Evolutionary conservation across 2,329 filamentous ascomycete species (phyloP), one percentile per base, ranked within the genome.

Genomic region (Dryadomyces quercivorus): DNA sequence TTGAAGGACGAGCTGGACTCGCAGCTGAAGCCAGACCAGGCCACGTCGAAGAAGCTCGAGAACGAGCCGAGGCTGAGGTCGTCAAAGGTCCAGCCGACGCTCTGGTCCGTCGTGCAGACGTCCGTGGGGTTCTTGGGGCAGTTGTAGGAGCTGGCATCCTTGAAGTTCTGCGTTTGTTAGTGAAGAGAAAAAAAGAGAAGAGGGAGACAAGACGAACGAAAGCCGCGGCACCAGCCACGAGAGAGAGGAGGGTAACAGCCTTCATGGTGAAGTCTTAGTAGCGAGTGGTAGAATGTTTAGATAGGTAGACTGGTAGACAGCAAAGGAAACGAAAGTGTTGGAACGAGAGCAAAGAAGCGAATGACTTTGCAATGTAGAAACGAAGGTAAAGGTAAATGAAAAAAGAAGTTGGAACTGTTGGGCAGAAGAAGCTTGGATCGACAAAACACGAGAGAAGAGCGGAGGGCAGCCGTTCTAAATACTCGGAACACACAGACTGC

Each of bases 61-160:
- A 95, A 82, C 16, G 66, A 63, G 47, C 87, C 88, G 40, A 71
- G 60, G 59, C 67, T 62, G 22, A 95, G 76, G 59, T 79, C 78
- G 26, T 69, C 69, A 80, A 86, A 96, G 73, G 85, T 72, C 68
- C 86, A 93, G 51, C 89, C 90, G 21, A 64, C 61, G 59, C 77
- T 70, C 72, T 94, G 87, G 60, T 82, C 69, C n/a, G 77, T 67
- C 56, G 78, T 81, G 71, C 92, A 96, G 63, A 84, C 70, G 74
- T 93, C 93, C 73, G 88, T 73, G 64, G 78, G 81, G 76, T 87
- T 89, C 56, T 72, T 70, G 13, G 89, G 88, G 67, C 76, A 85
- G 50, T 74, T 74, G 75, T 82, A 94, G 57, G 74, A 66, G 54
- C 66, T 62, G 51, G 72, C 72, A 22, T 63, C 53, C 51, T 60